These are phyloP conservation scores for Cnidoscolus chayamansa DNA, from an alignment of 441 rosid genomes.

Conservation along the genomic window DNA sequence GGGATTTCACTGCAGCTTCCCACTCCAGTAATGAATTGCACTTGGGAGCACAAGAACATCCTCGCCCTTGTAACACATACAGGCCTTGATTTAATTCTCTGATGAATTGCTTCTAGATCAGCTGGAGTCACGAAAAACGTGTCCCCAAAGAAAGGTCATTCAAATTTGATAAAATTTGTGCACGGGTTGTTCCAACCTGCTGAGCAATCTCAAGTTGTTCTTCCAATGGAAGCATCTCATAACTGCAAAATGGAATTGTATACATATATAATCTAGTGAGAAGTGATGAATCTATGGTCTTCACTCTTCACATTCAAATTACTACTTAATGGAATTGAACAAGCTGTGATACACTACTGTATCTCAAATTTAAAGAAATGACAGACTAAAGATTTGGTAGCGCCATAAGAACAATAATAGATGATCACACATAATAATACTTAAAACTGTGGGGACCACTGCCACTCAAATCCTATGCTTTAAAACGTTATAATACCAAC, in stretches of 20 bases:
- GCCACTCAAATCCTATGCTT: background rate
- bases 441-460: background rate
- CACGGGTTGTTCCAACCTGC: conserved; percentile 82
- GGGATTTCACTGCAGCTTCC: background rate
- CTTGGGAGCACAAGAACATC: background rate
- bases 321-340: background rate
- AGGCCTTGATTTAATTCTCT: background rate
- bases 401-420: background rate
- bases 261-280: conserved; percentile 1
- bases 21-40: background rate
- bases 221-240: conserved; percentile 88
- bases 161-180: conserved; percentile 69
- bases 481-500: background rate
- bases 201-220: conserved; percentile 84
- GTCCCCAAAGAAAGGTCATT: conserved; percentile 79
- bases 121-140: conserved; percentile 67
- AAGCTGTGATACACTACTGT: background rate
- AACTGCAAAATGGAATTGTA: conserved; percentile 50
- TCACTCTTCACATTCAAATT: background rate
- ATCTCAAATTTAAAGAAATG: conserved; percentile 1
- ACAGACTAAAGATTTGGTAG: background rate
- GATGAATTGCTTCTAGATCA: conserved; percentile 11
- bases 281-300: background rate
- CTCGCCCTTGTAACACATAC: no score
- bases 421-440: background rate